Conservation (phyloP, 2,329 filamentous ascomycete species). For the Helotiales sp. region DNA sequence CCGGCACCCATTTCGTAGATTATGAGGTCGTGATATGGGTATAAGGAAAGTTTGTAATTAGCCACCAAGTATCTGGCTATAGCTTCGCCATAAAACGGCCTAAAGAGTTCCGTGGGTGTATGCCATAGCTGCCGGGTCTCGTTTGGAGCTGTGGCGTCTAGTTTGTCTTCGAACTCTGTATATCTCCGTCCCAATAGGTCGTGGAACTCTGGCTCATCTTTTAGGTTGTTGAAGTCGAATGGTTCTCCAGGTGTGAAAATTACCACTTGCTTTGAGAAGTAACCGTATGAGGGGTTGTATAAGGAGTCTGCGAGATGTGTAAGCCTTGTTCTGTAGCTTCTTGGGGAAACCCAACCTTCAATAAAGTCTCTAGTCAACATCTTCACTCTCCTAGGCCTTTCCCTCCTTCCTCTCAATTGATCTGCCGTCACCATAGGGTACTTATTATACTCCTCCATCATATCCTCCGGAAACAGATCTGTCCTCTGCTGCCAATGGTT, state of each 20-base stretch:
- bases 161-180: slow-evolving; percentile 82
- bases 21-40: slow-evolving; percentile 93
- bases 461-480: slow-evolving; percentile 72
- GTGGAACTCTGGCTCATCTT: slow-evolving; percentile 86
- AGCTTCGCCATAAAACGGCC: slow-evolving; percentile 94
- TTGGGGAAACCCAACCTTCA: slow-evolving; percentile 56
- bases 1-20: slow-evolving; percentile 99
- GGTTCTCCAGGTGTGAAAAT: slow-evolving; percentile 93
- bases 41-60: slow-evolving; percentile 92
- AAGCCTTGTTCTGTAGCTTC: slow-evolving; percentile 10
- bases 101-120: slow-evolving; percentile 95
- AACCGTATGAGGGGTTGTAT: slow-evolving; percentile 93
- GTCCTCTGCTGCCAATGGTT: slow-evolving; percentile 85
- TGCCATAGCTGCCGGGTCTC: slow-evolving; percentile 94
- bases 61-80: slow-evolving; percentile 94
- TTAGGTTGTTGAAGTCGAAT: slow-evolving; percentile 80
- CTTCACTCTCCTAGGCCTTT: slow-evolving; percentile 85
- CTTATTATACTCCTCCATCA: slow-evolving; percentile 74
- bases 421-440: slow-evolving; percentile 86
- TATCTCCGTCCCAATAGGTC: slow-evolving; percentile 75
- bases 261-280: slow-evolving; percentile 94
- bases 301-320: slow-evolving; percentile 67
- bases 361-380: slow-evolving; percentile 98
- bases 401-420: slow-evolving; percentile 68
- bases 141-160: slow-evolving; percentile 68